Evolutionary conservation across 2,329 filamentous ascomycete species (phyloP).

Genomic region (Aspergillus novoparasiticus): DNA sequence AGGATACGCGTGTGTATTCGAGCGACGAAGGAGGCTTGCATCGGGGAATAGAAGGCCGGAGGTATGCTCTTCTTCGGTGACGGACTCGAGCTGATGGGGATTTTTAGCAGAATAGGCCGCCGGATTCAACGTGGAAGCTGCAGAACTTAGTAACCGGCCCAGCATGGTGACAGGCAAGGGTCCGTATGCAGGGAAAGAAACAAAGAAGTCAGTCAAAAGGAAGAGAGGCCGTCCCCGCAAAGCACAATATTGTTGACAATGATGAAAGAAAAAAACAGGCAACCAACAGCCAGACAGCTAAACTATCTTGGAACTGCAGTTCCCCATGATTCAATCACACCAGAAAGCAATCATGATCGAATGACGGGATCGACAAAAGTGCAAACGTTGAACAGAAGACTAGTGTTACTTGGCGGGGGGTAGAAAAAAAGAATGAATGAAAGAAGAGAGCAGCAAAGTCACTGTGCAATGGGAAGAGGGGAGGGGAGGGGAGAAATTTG

Average conservation of each 20-base stretch:
- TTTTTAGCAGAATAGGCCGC: conserved; percentile 42
- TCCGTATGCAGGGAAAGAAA: conserved; percentile 17
- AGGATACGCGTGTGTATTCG: conserved; percentile 44
- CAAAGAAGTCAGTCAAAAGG: conserved; percentile 7
- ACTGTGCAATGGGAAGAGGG: neutral
- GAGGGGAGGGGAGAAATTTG: neutral
- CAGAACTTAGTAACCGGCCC: conserved; percentile 46
- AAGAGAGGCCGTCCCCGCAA: conserved; percentile 11
- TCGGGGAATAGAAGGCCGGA: conserved; percentile 52
- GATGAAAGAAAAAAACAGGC: conserved; percentile 4
- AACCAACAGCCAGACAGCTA: conserved; percentile 31
- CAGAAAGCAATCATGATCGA: conserved; percentile 31
- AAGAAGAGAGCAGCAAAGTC: neutral
- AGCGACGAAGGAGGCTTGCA: conserved; percentile 44
- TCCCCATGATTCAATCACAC: conserved; percentile 37
- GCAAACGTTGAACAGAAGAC: neutral
- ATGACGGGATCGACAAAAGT: conserved; percentile 6
- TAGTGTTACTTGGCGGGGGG: neutral
- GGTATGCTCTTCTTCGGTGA: conserved; percentile 53
- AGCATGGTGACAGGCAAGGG: conserved; percentile 38
- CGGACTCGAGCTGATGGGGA: conserved; percentile 46
- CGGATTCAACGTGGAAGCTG: conserved; percentile 47
- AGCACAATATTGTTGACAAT: neutral
- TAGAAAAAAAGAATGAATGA: neutral
- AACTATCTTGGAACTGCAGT: conserved; percentile 32